Conservation (phyloP, 768 basidiomycete species). For the Asterophora parasitica region DNA sequence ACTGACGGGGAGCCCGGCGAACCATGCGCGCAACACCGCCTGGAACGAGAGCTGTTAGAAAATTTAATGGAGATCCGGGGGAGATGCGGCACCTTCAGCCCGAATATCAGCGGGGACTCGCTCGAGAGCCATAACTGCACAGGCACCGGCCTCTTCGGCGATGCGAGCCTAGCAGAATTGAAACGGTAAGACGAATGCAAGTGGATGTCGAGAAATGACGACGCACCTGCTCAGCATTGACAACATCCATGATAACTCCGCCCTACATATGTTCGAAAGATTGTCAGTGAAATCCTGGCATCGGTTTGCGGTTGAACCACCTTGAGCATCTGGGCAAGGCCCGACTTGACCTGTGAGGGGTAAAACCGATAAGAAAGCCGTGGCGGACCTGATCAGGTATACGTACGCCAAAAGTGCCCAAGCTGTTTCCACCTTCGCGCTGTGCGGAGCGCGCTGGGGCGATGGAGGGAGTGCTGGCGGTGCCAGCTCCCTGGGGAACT, state of each 20-base stretch:
- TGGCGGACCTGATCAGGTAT: background rate
- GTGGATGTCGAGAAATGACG: conserved; percentile 6
- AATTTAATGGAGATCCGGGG: background rate
- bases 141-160: conserved; percentile 95
- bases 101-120: conserved; percentile 95
- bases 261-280: conserved; percentile 43
- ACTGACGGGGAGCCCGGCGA: conserved; percentile 19
- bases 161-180: conserved; percentile 70
- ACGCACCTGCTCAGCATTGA: conserved; percentile 60
- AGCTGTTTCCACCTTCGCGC: conserved; percentile 50
- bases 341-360: conserved; percentile 73
- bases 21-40: conserved; percentile 97
- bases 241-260: conserved; percentile 94
- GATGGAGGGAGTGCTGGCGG: conserved; percentile 33
- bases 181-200: conserved; percentile 9
- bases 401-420: conserved; percentile 67
- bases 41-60: conserved; percentile 16
- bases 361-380: conserved; percentile 8
- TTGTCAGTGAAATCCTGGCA: conserved; percentile 6
- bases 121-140: conserved; percentile 97
- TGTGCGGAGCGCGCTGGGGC: conserved; percentile 52
- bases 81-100: conserved; percentile 44
- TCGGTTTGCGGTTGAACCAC: conserved; percentile 29
- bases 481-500: conserved; percentile 36
- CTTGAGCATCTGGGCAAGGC: conserved; percentile 96